A percentile compares a stretch with the other conserved stretches of the same genome.
phyloP scores from a whole-genome alignment of 768 basidiomycete genomes.

The Austroboletus eburneus region DNA sequence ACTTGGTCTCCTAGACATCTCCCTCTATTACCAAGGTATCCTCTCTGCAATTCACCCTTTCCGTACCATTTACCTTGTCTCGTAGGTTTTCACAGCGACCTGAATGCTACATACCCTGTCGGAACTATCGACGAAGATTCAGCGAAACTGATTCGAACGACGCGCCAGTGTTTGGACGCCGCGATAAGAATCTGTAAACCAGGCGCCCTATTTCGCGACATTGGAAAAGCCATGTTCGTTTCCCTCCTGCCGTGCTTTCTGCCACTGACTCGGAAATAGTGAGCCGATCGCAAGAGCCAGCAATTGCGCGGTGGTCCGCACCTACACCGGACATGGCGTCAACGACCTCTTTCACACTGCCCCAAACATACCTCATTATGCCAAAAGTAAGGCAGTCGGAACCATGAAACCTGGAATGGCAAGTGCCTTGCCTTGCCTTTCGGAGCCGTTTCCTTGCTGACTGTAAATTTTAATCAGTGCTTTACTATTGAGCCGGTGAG shows the following conservation, averaged over 20 bases:
- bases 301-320: constrained; percentile 86
- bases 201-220: constrained; percentile 82
- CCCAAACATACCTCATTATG: constrained; percentile 93
- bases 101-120: constrained; percentile 92
- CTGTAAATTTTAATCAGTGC: constrained; percentile 32
- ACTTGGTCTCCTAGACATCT: constrained; percentile 52
- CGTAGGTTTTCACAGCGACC: constrained; percentile 84
- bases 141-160: constrained; percentile 72
- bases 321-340: constrained; percentile 90
- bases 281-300: constrained; percentile 82
- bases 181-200: constrained; percentile 94
- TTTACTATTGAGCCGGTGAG: constrained; percentile 81
- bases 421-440: constrained; percentile 22
- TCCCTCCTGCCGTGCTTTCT: background rate
- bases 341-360: constrained; percentile 80
- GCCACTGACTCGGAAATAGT: constrained; percentile 35
- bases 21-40: constrained; percentile 73
- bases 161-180: constrained; percentile 81
- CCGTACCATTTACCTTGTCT: background rate
- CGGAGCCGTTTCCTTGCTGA: constrained; percentile 4
- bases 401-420: constrained; percentile 95
- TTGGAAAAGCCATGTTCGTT: constrained; percentile 80
- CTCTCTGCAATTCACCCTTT: background rate
- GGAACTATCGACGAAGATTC: constrained; percentile 83
- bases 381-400: constrained; percentile 89